These are phyloP conservation scores for Exophiala mesophila DNA, from an alignment of 2,329 filamentous ascomycete species.

Conservation along the genomic window DNA sequence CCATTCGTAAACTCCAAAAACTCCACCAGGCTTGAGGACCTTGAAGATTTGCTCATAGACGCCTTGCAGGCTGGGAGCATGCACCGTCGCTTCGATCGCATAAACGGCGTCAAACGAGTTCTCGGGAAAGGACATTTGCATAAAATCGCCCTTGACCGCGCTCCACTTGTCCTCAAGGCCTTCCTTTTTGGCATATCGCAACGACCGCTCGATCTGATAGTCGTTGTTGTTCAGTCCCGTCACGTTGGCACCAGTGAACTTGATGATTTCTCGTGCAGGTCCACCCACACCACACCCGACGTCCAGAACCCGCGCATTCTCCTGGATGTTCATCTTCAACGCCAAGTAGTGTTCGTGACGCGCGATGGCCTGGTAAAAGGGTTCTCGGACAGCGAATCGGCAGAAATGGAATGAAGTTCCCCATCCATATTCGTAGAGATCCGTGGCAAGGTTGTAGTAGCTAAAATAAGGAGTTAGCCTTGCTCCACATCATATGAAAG, in stretches of 20 bases:
- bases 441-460: constrained; percentile 96
- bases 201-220: constrained; percentile 97
- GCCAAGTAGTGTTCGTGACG: constrained; percentile 98
- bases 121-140: constrained; percentile 96
- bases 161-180: constrained; percentile 71
- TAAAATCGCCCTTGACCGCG: constrained; percentile 95
- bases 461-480: constrained; percentile 40
- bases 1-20: constrained; percentile 98
- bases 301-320: constrained; percentile 85
- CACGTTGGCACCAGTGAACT: constrained; percentile 86
- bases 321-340: constrained; percentile 76
- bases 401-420: constrained; percentile 96
- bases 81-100: constrained; percentile 93
- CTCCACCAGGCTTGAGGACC: constrained; percentile 89
- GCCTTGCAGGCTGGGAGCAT: constrained; percentile 83
- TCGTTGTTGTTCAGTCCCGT: constrained; percentile 98
- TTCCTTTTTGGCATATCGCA: constrained; percentile 75
- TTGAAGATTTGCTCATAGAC: constrained; percentile 94
- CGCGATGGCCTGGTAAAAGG: constrained; percentile 85
- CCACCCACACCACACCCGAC: constrained; percentile 97
- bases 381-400: constrained; percentile 80
- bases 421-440: constrained; percentile 96
- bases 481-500: neutral
- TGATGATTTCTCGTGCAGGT: constrained; percentile 90
- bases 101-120: constrained; percentile 93